phyloP scores from a whole-genome alignment of 805 yeast genomes.

The Candida maesae region DNA sequence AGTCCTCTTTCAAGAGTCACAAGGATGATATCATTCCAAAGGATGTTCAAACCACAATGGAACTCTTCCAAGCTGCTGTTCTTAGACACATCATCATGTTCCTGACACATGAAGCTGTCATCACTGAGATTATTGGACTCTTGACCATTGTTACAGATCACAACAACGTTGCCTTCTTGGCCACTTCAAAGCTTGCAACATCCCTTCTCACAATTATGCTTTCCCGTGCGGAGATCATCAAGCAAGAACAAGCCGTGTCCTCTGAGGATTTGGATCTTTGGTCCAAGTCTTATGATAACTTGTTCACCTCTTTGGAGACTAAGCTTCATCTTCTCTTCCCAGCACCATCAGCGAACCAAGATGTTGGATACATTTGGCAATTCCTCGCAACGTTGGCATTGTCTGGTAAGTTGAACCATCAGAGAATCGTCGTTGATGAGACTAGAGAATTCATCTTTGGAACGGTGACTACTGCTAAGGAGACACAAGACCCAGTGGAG shows the following conservation, averaged over 20 bases:
- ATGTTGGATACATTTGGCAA: constrained; percentile 78
- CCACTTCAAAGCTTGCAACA: constrained; percentile 72
- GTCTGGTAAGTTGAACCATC: constrained; percentile 87
- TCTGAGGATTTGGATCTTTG: constrained; percentile 48
- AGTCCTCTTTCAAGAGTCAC: constrained; percentile 75
- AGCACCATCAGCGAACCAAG: constrained; percentile 41
- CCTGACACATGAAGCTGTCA: constrained; percentile 70
- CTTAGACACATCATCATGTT: constrained; percentile 81
- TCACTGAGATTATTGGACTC: constrained; percentile 73
- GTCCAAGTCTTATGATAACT: constrained; percentile 75
- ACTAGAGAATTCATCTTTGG: constrained; percentile 91
- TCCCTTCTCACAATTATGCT: constrained; percentile 85
- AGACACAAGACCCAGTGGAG: constrained; percentile 33
- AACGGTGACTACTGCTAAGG: constrained; percentile 73
- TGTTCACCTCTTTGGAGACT: constrained; percentile 77
- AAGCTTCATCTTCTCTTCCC: constrained; percentile 80
- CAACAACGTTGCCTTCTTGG: constrained; percentile 55
- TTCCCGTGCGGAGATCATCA: constrained; percentile 87
- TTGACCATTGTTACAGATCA: constrained; percentile 66
- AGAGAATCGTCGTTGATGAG: constrained; percentile 90
- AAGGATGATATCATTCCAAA: constrained; percentile 48
- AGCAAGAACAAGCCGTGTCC: constrained; percentile 66
- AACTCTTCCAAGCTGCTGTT: constrained; percentile 73
- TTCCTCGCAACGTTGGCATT: constrained; percentile 90
- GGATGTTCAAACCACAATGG: constrained; percentile 56